phyloP scores from a whole-genome alignment of 805 yeast genomes.

The Metschnikowia similis region DNA sequence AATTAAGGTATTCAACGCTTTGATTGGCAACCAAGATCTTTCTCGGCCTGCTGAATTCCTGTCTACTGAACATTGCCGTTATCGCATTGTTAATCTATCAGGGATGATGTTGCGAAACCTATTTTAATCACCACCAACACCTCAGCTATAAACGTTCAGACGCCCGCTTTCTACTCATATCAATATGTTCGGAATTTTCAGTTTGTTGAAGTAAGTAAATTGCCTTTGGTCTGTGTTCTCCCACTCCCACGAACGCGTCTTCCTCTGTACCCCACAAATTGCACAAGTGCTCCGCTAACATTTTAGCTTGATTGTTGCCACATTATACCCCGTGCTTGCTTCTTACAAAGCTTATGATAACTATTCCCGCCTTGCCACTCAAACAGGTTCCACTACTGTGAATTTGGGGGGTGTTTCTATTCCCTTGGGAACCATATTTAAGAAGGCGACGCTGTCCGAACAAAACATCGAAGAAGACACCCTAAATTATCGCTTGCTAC shows the following conservation, averaged over 20 bases:
- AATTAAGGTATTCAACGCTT: background rate
- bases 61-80: background rate
- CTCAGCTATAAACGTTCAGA: background rate
- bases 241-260: background rate
- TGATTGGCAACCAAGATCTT: background rate
- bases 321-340: conserved; percentile 56
- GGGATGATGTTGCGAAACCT: conserved; percentile 3
- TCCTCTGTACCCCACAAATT: conserved; percentile 3
- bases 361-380: conserved; percentile 29
- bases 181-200: conserved; percentile 6
- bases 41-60: background rate
- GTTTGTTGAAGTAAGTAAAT: conserved; percentile 5
- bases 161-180: background rate
- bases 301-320: conserved; percentile 28
- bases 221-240: background rate
- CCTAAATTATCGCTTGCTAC: conserved; percentile 22
- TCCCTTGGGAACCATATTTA: conserved; percentile 34
- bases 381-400: conserved; percentile 27
- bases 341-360: conserved; percentile 54
- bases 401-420: conserved; percentile 36
- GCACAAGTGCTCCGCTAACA: conserved; percentile 7
- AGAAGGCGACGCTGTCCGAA: conserved; percentile 22
- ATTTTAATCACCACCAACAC: background rate
- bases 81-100: conserved; percentile 3
- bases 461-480: conserved; percentile 14